Percentiles rank a stretch among this genome's conserved stretches.
phyloP scores from a whole-genome alignment of 1,284 basidiomycete genomes.

The Ceratobasidium sp. region DNA sequence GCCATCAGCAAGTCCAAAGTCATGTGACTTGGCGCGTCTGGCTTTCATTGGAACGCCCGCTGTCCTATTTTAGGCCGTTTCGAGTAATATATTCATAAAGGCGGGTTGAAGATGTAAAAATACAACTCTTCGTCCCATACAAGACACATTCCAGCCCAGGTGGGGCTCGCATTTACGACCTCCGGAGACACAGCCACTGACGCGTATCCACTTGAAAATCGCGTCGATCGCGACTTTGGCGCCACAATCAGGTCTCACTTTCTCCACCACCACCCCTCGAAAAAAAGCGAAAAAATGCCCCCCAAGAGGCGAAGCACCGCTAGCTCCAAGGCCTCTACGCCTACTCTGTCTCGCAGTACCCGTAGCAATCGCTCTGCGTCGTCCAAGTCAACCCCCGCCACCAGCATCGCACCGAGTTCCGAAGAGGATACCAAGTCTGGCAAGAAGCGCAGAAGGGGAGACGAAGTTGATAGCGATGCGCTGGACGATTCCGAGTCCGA shows the following conservation, averaged over 20 bases:
- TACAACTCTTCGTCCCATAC: no score
- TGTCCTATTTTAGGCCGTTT: no score
- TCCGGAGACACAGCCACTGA: constrained; percentile 7
- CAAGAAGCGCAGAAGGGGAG: constrained; percentile 1
- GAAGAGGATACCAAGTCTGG: constrained; percentile 4
- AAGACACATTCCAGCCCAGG: not conserved
- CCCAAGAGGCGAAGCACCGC: constrained; percentile 7
- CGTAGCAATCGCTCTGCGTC: constrained; percentile 22
- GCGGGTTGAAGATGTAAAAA: no score
- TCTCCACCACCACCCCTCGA: constrained; percentile 8
- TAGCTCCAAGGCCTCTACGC: constrained; percentile 16
- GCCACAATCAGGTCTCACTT: constrained; percentile 11
- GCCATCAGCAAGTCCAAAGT: not conserved
- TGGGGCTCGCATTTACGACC: not conserved
- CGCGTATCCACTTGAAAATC: constrained; percentile 35
- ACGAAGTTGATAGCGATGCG: constrained; percentile 28
- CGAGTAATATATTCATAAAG: no score
- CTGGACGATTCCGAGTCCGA: constrained; percentile 27
- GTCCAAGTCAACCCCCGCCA: constrained; percentile 25
- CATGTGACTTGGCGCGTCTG: constrained; percentile 29
- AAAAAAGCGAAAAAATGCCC: constrained; percentile 24
- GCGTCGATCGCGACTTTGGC: constrained; percentile 13
- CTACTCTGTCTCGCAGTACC: constrained; percentile 12
- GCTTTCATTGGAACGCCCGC: not conserved
- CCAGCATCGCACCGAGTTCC: constrained; percentile 6